Evolutionary conservation across 306 rosid genomes (phyloP).

Genomic region (Quillaja saponaria): DNA sequence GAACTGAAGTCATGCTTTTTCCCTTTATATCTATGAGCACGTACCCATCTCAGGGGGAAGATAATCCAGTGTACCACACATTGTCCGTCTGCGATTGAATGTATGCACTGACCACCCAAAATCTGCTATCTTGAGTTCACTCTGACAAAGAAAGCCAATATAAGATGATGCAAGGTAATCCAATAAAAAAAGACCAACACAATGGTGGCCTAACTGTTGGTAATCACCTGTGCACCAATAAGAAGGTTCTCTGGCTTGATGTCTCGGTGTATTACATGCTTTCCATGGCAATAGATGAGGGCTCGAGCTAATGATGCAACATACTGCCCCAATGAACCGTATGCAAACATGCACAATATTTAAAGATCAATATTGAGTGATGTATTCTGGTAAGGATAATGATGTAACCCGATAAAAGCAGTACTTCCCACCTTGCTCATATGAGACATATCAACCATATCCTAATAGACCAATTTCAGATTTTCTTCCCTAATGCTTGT

Average conservation of each 20-base stretch:
- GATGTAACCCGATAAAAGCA: neutral
- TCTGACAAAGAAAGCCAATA: constrained; percentile 50
- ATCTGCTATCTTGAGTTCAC: constrained; percentile 96
- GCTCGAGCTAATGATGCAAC: constrained; percentile 95
- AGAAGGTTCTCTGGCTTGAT: constrained; percentile 98
- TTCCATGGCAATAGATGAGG: constrained; percentile 98
- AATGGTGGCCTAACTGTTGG: constrained; percentile 21
- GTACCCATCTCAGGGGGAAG: constrained; percentile 99
- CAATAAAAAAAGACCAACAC: constrained; percentile 17
- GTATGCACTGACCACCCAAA: constrained; percentile 99
- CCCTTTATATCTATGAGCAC: constrained; percentile 3
- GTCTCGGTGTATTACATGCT: constrained; percentile 97
- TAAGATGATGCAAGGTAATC: constrained; percentile 15
- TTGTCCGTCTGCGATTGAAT: constrained; percentile 94
- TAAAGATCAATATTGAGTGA: constrained; percentile 16
- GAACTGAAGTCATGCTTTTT: too few species aligned
- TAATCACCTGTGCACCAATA: constrained; percentile 82
- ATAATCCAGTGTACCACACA: constrained; percentile 98
- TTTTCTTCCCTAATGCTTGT: neutral
- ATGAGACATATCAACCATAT: neutral
- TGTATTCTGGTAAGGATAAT: neutral
- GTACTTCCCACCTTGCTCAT: neutral
- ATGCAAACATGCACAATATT: constrained; percentile 5
- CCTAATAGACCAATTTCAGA: neutral
- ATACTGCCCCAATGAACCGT: constrained; percentile 57